A percentile compares a stretch with the other conserved stretches of the same genome.
Evolutionary conservation across 177 flowering plant species (phyloP).

Genomic region (Vitis hybrid): DNA sequence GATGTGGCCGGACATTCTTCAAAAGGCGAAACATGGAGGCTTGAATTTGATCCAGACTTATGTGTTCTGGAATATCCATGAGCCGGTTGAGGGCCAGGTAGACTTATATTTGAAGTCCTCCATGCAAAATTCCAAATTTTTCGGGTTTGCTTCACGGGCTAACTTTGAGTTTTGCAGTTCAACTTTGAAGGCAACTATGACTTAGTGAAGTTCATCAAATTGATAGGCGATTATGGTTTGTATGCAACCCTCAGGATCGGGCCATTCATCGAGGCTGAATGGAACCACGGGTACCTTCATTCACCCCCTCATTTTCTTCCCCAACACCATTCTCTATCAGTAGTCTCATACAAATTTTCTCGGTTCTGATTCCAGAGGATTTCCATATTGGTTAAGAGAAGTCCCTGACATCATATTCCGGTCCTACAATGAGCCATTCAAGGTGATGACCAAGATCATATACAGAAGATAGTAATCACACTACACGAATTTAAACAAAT

Average conservation of each 20-base stretch:
- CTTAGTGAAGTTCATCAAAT: conserved; percentile 68
- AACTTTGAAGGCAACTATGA: conserved; percentile 61
- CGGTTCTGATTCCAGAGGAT: conserved; percentile 48
- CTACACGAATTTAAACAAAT: background rate
- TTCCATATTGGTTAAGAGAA: conserved; percentile 86
- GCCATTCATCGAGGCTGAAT: conserved; percentile 87
- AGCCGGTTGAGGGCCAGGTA: conserved; percentile 82
- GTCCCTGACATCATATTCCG: conserved; percentile 64
- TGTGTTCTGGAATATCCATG: conserved; percentile 94
- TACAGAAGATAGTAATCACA: too few relatives aligned
- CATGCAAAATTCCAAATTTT: background rate
- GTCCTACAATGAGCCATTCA: conserved; percentile 61
- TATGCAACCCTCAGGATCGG: conserved; percentile 68
- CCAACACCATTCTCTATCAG: background rate
- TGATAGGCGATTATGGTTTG: conserved; percentile 46
- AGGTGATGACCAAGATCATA: conserved; percentile 37
- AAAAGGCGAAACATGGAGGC: conserved; percentile 54
- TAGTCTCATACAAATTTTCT: background rate
- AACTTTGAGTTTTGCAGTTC: conserved; percentile 34
- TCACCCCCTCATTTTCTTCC: background rate
- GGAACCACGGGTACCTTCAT: conserved; percentile 71
- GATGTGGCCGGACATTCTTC: conserved; percentile 56
- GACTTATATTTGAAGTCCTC: background rate
- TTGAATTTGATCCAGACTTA: conserved; percentile 76
- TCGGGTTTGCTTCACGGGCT: background rate